Evolutionary conservation across 192 early-diverging fungal genomes (phyloP), one percentile per base, ranked within the genome.

Genomic region (Rhizophagus clarus): DNA sequence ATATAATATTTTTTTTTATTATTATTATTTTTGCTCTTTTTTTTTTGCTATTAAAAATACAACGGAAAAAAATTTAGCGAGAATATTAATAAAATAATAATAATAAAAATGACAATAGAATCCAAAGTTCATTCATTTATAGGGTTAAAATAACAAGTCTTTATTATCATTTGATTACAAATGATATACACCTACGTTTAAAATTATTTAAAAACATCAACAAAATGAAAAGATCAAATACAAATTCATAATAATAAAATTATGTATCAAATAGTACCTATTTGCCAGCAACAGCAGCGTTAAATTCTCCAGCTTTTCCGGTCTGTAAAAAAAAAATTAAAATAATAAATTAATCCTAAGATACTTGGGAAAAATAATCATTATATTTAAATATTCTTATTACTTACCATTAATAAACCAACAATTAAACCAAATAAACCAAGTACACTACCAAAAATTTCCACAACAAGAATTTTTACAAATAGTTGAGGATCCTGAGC

Each of bases 381-480:
- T n/a, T 26, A 76, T 42, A 42, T 42, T 10, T 42, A 10, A 42
- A 10, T 15, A 7, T 62, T 22, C 14, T 61, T 37, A 64, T 14
- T 9, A 77, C 85, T 81, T 85, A 91, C 89, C 84, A 95, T 91
- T 64, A 99, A 81, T 34, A 99, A 88, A 2, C 96, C 97, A 45
- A 97, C 93, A 81, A 99, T 99, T 40, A 99, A 89, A 2, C 97
- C 97, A 88, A 99, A 99, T 28, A 99, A 88, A 40, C 97, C 97
- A 73, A 99, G 90, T 63, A 99, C 94, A 71, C 91, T 93, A 22
- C 97, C 97, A 84, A 99, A 98, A 83, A 99, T 99, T 81, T 98
- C 97, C 72, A 99, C 93, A 63, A 99, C 95, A 47, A 99, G 86
- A 31, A 99, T 94, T 83, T 99, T 99, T 80, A 99, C 97, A 89